Conservation (phyloP, 176 grass and related monocot genomes). For the Avena eriantha region DNA sequence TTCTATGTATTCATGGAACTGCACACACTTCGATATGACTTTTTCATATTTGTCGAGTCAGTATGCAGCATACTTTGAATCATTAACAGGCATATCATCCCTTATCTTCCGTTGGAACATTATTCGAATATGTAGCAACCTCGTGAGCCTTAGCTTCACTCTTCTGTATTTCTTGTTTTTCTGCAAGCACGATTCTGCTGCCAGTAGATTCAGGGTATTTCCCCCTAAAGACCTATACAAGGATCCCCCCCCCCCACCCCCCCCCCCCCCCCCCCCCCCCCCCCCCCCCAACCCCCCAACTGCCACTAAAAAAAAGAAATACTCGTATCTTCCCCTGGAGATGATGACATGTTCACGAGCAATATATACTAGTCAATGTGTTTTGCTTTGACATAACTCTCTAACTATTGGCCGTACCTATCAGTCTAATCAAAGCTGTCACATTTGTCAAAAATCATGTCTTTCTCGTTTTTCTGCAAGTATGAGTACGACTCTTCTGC, state of each 20-base stretch:
- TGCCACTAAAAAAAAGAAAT: slow-evolving; percentile 22
- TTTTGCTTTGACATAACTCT: slow-evolving; percentile 23
- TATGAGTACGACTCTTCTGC: not conserved
- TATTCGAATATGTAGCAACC: slow-evolving; percentile 7
- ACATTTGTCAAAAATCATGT: slow-evolving; percentile 10
- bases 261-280: too few species aligned
- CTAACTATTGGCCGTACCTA: not conserved
- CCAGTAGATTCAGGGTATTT: slow-evolving; percentile 6
- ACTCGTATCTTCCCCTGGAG: not conserved
- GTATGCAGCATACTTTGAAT: not conserved
- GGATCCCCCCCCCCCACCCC: not conserved
- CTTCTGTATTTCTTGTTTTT: slow-evolving; percentile 21
- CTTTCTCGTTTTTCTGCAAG: not conserved
- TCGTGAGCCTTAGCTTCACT: not conserved
- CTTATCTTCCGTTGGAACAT: not conserved
- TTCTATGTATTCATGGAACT: slow-evolving; percentile 29
- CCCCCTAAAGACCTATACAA: not conserved
- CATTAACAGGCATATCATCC: not conserved
- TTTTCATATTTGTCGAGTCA: slow-evolving; percentile 27
- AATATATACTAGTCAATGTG: slow-evolving; percentile 28
- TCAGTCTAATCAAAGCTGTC: slow-evolving; percentile 23
- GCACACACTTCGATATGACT: not conserved
- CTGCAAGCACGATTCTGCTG: slow-evolving; percentile 7
- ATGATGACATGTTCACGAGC: not conserved
- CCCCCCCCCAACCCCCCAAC: too few species aligned